Percentiles rank a stretch among this genome's conserved stretches.
Evolutionary conservation across 2,329 filamentous ascomycete species (phyloP).

Genomic region (Parasarocladium wereldwijsianum): DNA sequence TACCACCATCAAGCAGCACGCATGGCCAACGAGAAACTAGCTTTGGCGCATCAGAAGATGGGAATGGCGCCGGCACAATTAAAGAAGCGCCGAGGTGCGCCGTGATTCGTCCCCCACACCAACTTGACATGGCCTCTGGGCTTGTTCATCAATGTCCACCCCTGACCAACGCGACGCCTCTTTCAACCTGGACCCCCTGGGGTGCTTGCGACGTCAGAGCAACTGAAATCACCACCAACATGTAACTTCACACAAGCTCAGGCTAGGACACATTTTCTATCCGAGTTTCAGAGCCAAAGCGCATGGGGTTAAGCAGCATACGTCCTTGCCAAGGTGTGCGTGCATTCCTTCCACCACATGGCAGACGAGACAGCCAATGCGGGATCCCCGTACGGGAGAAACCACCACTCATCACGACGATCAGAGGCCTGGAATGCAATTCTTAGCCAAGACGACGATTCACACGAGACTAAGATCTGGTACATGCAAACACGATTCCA

Average conservation of each 20-base stretch:
- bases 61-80: conserved; percentile 3
- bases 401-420: too few species aligned
- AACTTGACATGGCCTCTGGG: conserved; percentile 9
- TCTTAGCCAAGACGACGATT: conserved; percentile 1
- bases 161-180: conserved; percentile 6
- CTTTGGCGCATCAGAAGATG: neutral
- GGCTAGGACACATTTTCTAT: neutral
- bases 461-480: neutral
- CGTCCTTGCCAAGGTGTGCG: too few species aligned
- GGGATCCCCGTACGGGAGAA: too few species aligned
- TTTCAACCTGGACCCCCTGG: conserved; percentile 8
- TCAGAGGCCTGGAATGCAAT: too few species aligned
- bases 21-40: conserved; percentile 1
- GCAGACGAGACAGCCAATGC: too few species aligned
- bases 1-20: neutral
- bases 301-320: too few species aligned
- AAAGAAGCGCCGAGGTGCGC: conserved; percentile 4
- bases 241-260: neutral
- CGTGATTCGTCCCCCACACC: conserved; percentile 4
- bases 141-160: too few species aligned
- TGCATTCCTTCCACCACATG: too few species aligned
- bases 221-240: neutral
- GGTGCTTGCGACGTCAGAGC: neutral
- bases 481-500: neutral
- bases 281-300: too few species aligned